Evolutionary conservation across 129 eudicot species (phyloP), one percentile per base, ranked within the genome.

Genomic region (Flaveria robusta): DNA sequence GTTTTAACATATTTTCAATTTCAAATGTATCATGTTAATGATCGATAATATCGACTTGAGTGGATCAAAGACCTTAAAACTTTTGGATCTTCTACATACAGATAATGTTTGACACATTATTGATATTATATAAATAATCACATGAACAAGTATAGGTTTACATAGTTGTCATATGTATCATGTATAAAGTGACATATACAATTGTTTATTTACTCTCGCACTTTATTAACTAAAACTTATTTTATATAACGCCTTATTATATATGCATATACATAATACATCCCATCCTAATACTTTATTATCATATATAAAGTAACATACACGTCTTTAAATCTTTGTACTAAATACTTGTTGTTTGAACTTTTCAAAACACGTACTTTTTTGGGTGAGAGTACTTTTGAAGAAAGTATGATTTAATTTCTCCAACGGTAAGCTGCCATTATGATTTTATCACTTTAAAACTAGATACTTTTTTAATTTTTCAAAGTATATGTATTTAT

Each of bases 261-360:
- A 19, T 43, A 12, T 68, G 37, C 7, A 45, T 68, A 62, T 51
- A 51, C 23, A n/a, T 14, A 13, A 12, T 2, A 39, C 29, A 27
- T 47, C 69, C 55, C 8, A 29, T 2, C 22, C 13, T 76, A 26
- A 20, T 75, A 37, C 24, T 29, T 29, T 31, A 34, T 34, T 34
- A 34, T 34, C 39, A 34, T 34, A 34, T 34, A 34, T 34, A 34
- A 34, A 34, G 7, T 51, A 26, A 51, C 34, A 31, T 49, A 46
- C 50, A n/a, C 13, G 29, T 62, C 16, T 42, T 70, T 46, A 6
- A 14, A 70, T 78, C 77, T 59, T 43, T 45, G 65, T 45, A 47
- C 82, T 78, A 70, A 70, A 70, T 78, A 59, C 55, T 18, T 42
- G 2, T 13, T 78, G 82, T 60, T 70, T 60, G 54, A 78, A 78